Evolutionary conservation across 1,284 basidiomycete genomes (phyloP).

Genomic region (Leccinum griseonigrum): DNA sequence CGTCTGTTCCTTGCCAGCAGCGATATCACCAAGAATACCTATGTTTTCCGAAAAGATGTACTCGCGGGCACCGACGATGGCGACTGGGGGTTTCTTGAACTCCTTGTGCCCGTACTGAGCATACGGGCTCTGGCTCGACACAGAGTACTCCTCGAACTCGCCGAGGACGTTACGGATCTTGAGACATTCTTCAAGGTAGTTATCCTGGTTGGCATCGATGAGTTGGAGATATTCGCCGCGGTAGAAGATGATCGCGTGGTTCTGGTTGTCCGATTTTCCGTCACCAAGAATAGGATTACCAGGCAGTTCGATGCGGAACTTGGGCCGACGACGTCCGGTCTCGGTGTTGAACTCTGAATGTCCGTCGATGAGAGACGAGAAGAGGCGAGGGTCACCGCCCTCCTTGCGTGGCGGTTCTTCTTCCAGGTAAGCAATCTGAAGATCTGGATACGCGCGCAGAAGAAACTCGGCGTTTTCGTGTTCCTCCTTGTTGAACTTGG

Average conservation of each 20-base stretch:
- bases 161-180: constrained; percentile 99
- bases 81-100: constrained; percentile 87
- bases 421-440: constrained; percentile 98
- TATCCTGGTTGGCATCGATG: constrained; percentile 99
- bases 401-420: constrained; percentile 94
- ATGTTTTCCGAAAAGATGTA: constrained; percentile 99
- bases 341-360: constrained; percentile 94
- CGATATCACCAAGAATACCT: constrained; percentile 94
- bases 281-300: constrained; percentile 99
- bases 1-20: constrained; percentile 99
- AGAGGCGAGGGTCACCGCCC: constrained; percentile 92
- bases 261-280: constrained; percentile 99
- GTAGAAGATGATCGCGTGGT: constrained; percentile 99
- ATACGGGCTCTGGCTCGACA: constrained; percentile 89
- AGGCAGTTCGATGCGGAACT: constrained; percentile 98
- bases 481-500: constrained; percentile 99
- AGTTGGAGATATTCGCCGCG: constrained; percentile 98
- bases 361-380: constrained; percentile 95
- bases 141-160: constrained; percentile 94
- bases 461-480: constrained; percentile 99
- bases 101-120: constrained; percentile 85
- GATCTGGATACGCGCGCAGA: constrained; percentile 96
- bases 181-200: constrained; percentile 98
- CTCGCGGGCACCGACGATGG: constrained; percentile 97
- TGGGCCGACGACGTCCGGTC: constrained; percentile 87